phyloP scores from a whole-genome alignment of 352 stramenopile genomes.

The Phytophthora citrophthora region DNA sequence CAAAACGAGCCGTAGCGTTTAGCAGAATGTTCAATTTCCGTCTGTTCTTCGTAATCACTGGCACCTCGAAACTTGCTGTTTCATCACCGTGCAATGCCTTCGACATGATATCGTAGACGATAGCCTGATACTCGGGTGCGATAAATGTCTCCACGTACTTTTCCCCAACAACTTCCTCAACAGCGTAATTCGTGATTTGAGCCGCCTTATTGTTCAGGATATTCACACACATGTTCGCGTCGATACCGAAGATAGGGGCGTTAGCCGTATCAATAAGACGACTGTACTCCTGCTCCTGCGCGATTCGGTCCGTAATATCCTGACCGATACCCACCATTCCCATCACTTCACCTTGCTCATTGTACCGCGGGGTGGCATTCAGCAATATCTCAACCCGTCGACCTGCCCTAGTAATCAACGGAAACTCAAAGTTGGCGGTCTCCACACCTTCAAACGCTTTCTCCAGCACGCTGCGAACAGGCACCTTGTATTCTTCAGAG shows the following conservation, averaged over 20 bases:
- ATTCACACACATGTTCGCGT: slow-evolving; percentile 65
- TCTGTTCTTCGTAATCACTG: slow-evolving; percentile 54
- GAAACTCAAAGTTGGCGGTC: slow-evolving; percentile 86
- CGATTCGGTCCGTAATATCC: slow-evolving; percentile 68
- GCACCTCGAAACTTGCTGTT: slow-evolving; percentile 73
- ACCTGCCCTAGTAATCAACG: slow-evolving; percentile 54
- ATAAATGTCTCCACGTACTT: slow-evolving; percentile 72
- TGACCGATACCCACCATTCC: slow-evolving; percentile 82
- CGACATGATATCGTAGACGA: slow-evolving; percentile 56
- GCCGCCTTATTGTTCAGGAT: slow-evolving; percentile 72
- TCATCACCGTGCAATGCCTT: slow-evolving; percentile 64
- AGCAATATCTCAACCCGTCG: slow-evolving; percentile 56
- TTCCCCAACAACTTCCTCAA: slow-evolving; percentile 62
- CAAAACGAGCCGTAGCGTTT: slow-evolving; percentile 59
- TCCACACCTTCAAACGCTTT: slow-evolving; percentile 62
- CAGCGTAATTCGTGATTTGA: slow-evolving; percentile 59
- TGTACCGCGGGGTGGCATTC: slow-evolving; percentile 72
- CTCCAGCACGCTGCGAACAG: slow-evolving; percentile 39
- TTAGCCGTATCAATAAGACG: slow-evolving; percentile 80
- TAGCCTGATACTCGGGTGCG: slow-evolving; percentile 51
- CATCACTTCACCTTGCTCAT: slow-evolving; percentile 73
- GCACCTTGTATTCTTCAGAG: slow-evolving; percentile 34
- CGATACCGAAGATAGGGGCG: slow-evolving; percentile 74
- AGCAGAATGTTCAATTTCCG: slow-evolving; percentile 54
- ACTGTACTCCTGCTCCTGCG: slow-evolving; percentile 72